Evolutionary conservation across 2,329 filamentous ascomycete species (phyloP).

Genomic region (Teratosphaeria gauchensis): DNA sequence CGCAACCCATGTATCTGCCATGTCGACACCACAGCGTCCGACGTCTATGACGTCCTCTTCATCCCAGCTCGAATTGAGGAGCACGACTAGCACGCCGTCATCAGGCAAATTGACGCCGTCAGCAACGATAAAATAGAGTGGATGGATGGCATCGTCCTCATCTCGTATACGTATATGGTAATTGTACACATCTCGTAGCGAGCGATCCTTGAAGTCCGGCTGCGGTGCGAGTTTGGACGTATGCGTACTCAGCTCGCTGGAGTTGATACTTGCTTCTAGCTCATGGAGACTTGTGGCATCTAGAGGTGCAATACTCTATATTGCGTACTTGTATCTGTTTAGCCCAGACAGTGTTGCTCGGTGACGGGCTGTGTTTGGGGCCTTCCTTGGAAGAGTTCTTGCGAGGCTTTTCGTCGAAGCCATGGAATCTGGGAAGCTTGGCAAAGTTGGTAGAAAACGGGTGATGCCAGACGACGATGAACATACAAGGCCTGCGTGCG

Average conservation of each 20-base stretch:
- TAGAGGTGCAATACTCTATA: neutral
- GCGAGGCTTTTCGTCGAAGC: neutral
- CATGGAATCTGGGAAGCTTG: neutral
- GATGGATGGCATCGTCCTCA: neutral
- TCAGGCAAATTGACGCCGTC: neutral
- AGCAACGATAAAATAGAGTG: constrained; percentile 1
- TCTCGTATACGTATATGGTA: neutral
- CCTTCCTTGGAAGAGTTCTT: neutral
- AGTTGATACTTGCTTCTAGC: neutral
- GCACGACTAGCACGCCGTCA: constrained; percentile 1
- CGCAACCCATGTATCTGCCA: neutral
- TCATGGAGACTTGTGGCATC: neutral
- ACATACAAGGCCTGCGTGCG: neutral
- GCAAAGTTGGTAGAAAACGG: neutral
- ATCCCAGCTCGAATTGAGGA: neutral
- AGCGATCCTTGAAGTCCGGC: neutral
- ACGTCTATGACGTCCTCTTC: neutral
- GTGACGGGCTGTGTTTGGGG: neutral
- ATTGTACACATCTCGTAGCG: neutral
- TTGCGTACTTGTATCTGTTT: neutral
- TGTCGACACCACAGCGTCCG: neutral
- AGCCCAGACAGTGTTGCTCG: neutral
- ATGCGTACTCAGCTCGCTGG: neutral
- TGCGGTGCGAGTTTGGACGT: neutral
- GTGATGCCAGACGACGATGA: neutral